Evolutionary conservation across 1,284 basidiomycete species (phyloP).

Genomic region (Naganishia albida): DNA sequence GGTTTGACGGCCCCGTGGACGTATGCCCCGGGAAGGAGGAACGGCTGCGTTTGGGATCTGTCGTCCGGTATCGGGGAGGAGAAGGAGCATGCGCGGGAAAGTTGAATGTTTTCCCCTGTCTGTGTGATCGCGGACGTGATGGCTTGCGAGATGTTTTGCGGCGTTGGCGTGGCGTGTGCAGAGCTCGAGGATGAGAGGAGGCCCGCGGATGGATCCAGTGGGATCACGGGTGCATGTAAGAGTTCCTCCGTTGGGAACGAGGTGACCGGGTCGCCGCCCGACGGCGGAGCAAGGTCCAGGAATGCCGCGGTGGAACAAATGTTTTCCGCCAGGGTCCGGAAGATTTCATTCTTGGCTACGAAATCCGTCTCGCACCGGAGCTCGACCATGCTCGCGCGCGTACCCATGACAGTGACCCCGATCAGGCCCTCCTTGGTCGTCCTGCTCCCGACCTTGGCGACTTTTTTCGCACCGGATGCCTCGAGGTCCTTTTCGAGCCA

Average conservation of each 20-base stretch:
- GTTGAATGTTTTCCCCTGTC: slow-evolving; percentile 84
- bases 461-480: slow-evolving; percentile 72
- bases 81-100: slow-evolving; percentile 72
- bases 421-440: slow-evolving; percentile 76
- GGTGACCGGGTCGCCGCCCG: slow-evolving; percentile 41
- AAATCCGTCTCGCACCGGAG: slow-evolving; percentile 98
- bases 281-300: slow-evolving; percentile 62
- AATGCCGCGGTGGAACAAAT: slow-evolving; percentile 86
- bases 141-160: slow-evolving; percentile 67
- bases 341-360: slow-evolving; percentile 83
- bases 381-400: slow-evolving; percentile 84
- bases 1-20: slow-evolving; percentile 65
- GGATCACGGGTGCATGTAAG: slow-evolving; percentile 68
- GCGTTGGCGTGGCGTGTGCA: slow-evolving; percentile 20
- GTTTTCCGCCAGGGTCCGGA: slow-evolving; percentile 72
- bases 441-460: slow-evolving; percentile 76
- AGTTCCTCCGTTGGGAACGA: slow-evolving; percentile 61
- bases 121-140: slow-evolving; percentile 79
- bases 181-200: slow-evolving; percentile 40
- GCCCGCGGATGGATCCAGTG: slow-evolving; percentile 46
- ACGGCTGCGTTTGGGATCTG: slow-evolving; percentile 38
- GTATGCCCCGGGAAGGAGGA: slow-evolving; percentile 72
- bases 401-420: slow-evolving; percentile 69
- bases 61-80: slow-evolving; percentile 63
- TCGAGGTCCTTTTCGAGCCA: slow-evolving; percentile 79